phyloP scores from a whole-genome alignment of 176 grass and related monocot species.

The Elymus sibiricus region DNA sequence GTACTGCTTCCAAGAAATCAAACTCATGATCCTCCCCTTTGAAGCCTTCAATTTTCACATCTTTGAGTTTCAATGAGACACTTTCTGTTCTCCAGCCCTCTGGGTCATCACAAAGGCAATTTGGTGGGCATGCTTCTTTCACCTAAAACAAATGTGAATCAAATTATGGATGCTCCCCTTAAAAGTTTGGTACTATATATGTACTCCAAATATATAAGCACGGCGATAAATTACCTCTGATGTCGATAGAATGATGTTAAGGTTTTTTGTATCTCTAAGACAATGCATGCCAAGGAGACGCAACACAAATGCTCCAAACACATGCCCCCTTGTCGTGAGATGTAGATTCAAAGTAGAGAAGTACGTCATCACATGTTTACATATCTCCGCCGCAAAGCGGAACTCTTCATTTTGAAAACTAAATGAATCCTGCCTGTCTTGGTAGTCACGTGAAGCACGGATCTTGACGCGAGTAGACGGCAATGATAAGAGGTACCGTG shows the following conservation, averaged over 20 bases:
- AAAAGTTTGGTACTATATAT: neutral
- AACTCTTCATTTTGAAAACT: too few species aligned
- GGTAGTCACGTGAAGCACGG: too few species aligned
- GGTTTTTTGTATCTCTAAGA: neutral
- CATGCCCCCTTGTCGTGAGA: neutral
- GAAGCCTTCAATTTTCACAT: neutral
- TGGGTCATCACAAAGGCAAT: neutral
- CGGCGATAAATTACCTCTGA: neutral
- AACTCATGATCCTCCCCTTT: neutral
- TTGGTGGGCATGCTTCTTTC: neutral
- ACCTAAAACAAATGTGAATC: neutral
- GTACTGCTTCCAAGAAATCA: neutral
- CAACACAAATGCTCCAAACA: neutral
- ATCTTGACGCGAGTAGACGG: too few species aligned
- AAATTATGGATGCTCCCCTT: neutral
- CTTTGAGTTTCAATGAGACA: neutral
- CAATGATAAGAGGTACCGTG: too few species aligned
- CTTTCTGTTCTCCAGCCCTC: neutral
- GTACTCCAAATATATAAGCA: neutral
- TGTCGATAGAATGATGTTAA: neutral
- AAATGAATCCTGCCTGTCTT: neutral
- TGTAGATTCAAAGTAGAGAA: neutral
- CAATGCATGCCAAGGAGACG: neutral
- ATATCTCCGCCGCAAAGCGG: neutral
- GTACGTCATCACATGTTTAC: neutral